Evolutionary conservation across 164 flowering plant species (phyloP).

Genomic region (Chloranthus sessilifolius): DNA sequence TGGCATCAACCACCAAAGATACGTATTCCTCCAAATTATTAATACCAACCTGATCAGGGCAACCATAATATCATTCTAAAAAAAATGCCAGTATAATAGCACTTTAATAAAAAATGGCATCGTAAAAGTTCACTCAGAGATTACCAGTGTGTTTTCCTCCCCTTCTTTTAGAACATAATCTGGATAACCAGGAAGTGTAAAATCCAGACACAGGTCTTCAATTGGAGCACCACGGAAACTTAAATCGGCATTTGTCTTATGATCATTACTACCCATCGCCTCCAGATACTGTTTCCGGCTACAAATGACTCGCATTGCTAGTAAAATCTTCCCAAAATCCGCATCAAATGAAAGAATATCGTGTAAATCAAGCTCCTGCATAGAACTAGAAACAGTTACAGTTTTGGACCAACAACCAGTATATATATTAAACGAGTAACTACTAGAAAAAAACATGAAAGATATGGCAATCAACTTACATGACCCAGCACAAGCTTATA

Average conservation of each 20-base stretch:
- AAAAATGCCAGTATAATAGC: not conserved
- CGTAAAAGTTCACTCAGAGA: not conserved
- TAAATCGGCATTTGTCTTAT: constrained; percentile 38
- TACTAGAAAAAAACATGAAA: not conserved
- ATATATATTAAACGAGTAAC: not conserved
- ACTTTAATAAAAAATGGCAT: not conserved
- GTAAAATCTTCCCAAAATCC: constrained; percentile 78
- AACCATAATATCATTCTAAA: not conserved
- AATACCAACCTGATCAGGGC: constrained; percentile 56
- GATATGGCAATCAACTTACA: constrained; percentile 35
- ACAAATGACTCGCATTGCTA: constrained; percentile 75
- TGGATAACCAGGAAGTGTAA: constrained; percentile 96
- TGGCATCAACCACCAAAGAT: constrained; percentile 83
- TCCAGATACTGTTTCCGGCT: constrained; percentile 68
- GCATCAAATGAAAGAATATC: constrained; percentile 80
- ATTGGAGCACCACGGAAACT: constrained; percentile 63
- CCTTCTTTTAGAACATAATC: constrained; percentile 76
- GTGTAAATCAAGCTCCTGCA: constrained; percentile 94
- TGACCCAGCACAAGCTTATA: constrained; percentile 91
- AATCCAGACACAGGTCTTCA: constrained; percentile 88
- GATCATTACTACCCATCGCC: constrained; percentile 32
- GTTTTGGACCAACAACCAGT: not conserved
- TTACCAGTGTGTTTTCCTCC: constrained; percentile 54
- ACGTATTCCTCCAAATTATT: constrained; percentile 82
- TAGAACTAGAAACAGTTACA: constrained; percentile 2